Evolutionary conservation across 2,329 filamentous ascomycete species (phyloP).

Genomic region (Aureobasidium pullulans): DNA sequence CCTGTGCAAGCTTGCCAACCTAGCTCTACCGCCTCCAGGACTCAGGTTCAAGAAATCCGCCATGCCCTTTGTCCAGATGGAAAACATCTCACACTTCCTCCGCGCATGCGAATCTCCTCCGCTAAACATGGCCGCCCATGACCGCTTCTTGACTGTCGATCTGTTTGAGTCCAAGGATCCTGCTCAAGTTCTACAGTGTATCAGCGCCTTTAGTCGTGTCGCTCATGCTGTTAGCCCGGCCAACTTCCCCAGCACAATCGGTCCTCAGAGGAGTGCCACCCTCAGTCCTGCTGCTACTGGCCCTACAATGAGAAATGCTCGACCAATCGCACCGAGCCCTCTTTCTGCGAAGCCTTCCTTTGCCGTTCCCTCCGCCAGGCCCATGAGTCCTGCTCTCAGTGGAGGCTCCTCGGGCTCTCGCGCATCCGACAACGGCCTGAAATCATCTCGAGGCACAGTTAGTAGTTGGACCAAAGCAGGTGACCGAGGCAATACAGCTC

Average conservation of each 20-base stretch:
- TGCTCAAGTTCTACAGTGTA: slow-evolving; percentile 87
- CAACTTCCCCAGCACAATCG: slow-evolving; percentile 68
- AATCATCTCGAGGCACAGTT: slow-evolving; percentile 47
- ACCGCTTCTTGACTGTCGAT: slow-evolving; percentile 95
- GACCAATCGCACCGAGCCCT: neutral
- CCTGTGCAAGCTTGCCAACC: slow-evolving; percentile 85
- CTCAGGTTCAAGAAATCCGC: slow-evolving; percentile 84
- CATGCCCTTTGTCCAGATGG: slow-evolving; percentile 99
- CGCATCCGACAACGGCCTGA: slow-evolving; percentile 39
- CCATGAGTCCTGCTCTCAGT: slow-evolving; percentile 41
- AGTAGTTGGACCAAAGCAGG: slow-evolving; percentile 86
- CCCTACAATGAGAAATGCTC: neutral
- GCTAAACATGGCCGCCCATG: slow-evolving; percentile 82
- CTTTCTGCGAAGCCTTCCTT: slow-evolving; percentile 18
- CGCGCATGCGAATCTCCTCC: slow-evolving; percentile 78
- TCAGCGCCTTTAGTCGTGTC: slow-evolving; percentile 83
- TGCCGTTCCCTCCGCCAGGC: slow-evolving; percentile 24
- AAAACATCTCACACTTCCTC: slow-evolving; percentile 96
- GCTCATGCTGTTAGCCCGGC: slow-evolving; percentile 68
- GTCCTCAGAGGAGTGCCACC: slow-evolving; percentile 55
- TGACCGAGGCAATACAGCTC: slow-evolving; percentile 72
- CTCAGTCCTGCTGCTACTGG: slow-evolving; percentile 30
- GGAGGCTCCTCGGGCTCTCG: slow-evolving; percentile 53
- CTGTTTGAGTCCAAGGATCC: slow-evolving; percentile 94
- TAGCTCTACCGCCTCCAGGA: slow-evolving; percentile 66